A percentile compares a stretch with the other conserved stretches of the same genome.
phyloP scores from a whole-genome alignment of 768 basidiomycete genomes.

The Hygrophorus russula region DNA sequence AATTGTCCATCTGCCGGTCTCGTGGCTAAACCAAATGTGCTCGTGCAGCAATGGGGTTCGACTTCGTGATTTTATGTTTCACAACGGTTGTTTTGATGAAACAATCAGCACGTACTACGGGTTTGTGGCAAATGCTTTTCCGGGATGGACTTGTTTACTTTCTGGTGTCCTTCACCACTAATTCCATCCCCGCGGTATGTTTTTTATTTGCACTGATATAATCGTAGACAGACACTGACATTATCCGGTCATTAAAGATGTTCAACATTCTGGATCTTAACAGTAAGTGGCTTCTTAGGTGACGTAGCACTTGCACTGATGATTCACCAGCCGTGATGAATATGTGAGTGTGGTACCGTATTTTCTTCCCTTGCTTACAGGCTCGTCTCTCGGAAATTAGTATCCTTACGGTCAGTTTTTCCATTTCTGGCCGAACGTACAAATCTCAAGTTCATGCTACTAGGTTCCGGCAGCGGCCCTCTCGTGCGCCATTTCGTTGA shows the following conservation, averaged over 20 bases:
- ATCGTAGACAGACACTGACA: background rate
- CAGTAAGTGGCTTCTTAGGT: conserved; percentile 24
- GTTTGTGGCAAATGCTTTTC: conserved; percentile 61
- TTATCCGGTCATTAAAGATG: conserved; percentile 21
- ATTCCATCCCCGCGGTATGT: conserved; percentile 45
- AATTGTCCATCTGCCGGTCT: background rate
- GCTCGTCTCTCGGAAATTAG: conserved; percentile 17
- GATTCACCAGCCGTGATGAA: conserved; percentile 42
- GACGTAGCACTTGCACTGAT: background rate
- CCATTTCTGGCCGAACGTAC: background rate
- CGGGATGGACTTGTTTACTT: conserved; percentile 68
- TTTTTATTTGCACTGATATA: background rate
- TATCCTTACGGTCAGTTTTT: conserved; percentile 37
- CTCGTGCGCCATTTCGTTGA: conserved; percentile 28
- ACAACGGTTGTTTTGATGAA: conserved; percentile 42
- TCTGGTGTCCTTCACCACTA: conserved; percentile 51
- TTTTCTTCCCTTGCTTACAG: background rate
- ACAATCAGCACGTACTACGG: conserved; percentile 42
- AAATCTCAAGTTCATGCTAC: background rate
- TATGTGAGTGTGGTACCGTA: conserved; percentile 30
- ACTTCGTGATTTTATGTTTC: conserved; percentile 46
- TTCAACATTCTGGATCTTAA: conserved; percentile 51
- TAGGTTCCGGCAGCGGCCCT: conserved; percentile 56
- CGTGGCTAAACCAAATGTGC: conserved; percentile 1
- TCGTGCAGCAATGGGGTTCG: conserved; percentile 54